Evolutionary conservation across 768 basidiomycete species (phyloP).

Genomic region (Candolleomyces eurysporus): DNA sequence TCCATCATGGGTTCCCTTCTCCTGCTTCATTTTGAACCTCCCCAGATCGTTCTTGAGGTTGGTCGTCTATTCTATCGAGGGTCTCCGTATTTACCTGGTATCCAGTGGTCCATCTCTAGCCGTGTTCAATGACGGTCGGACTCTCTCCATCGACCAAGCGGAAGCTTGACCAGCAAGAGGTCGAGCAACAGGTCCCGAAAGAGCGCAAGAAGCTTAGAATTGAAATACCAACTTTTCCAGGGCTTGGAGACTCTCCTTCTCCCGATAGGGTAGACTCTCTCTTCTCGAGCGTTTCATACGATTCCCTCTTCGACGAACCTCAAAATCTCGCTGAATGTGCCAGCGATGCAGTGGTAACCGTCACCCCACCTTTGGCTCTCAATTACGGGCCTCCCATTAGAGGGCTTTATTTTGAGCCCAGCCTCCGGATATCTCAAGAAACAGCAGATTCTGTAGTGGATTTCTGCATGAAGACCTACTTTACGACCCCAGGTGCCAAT

Average conservation of each 20-base stretch:
- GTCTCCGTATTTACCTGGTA: too few relatives aligned
- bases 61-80: too few relatives aligned
- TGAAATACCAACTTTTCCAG: too few relatives aligned
- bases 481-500: constrained; percentile 50
- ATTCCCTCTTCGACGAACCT: constrained; percentile 8
- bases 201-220: too few relatives aligned
- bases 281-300: constrained; percentile 12
- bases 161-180: too few relatives aligned
- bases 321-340: neutral
- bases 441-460: constrained; percentile 47
- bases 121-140: too few relatives aligned
- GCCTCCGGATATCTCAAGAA: constrained; percentile 46
- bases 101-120: too few relatives aligned
- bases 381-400: constrained; percentile 51
- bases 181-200: too few relatives aligned
- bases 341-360: neutral
- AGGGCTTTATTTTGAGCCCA: constrained; percentile 62
- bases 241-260: neutral
- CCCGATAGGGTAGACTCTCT: neutral
- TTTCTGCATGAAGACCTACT: constrained; percentile 60
- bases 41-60: too few relatives aligned
- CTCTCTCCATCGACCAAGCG: too few relatives aligned
- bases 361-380: neutral
- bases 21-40: too few relatives aligned
- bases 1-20: too few relatives aligned